These are phyloP conservation scores for Micractinium conductrix DNA, from an alignment of 139 green algal genomes.

Conservation along the genomic window DNA sequence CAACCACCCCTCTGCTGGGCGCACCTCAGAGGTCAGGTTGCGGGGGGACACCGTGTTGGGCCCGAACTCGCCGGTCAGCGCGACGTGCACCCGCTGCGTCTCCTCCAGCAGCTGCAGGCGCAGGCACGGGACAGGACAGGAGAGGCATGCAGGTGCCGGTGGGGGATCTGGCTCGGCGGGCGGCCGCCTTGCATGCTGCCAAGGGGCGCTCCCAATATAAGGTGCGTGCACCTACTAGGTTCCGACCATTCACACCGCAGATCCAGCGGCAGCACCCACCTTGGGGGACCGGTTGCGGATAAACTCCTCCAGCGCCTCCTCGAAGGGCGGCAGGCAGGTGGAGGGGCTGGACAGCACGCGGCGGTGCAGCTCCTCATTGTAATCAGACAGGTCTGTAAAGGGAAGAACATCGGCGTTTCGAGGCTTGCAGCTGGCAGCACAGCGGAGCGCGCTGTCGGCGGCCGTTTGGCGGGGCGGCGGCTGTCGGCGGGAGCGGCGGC, in stretches of 20 bases:
- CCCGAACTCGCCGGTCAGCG: slow-evolving; percentile 93
- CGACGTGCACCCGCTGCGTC: slow-evolving; percentile 68
- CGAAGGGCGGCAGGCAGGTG: slow-evolving; percentile 84
- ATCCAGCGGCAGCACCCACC: slow-evolving; percentile 1
- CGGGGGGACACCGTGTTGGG: slow-evolving; percentile 84
- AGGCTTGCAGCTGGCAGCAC: too few species aligned
- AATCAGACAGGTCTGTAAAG: slow-evolving; percentile 83
- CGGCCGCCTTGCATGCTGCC: background rate
- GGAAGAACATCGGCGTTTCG: too few species aligned
- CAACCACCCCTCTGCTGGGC: background rate
- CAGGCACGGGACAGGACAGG: too few species aligned
- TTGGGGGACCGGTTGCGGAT: slow-evolving; percentile 55
- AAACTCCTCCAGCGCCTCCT: slow-evolving; percentile 87
- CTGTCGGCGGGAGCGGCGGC: too few species aligned
- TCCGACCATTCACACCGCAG: too few species aligned
- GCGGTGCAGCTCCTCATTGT: slow-evolving; percentile 73
- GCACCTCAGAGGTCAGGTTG: slow-evolving; percentile 69
- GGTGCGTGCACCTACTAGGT: too few species aligned
- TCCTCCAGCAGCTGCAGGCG: slow-evolving; percentile 47
- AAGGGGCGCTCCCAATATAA: too few species aligned
- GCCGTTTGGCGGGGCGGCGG: too few species aligned
- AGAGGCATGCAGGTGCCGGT: too few species aligned
- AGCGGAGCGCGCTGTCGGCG: too few species aligned
- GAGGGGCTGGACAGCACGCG: slow-evolving; percentile 74
- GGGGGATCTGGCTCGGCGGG: background rate